Percentiles rank a stretch among this genome's conserved stretches.
Evolutionary conservation across 257 asterid genomes (phyloP).

Genomic region (Scutellaria galericulata): DNA sequence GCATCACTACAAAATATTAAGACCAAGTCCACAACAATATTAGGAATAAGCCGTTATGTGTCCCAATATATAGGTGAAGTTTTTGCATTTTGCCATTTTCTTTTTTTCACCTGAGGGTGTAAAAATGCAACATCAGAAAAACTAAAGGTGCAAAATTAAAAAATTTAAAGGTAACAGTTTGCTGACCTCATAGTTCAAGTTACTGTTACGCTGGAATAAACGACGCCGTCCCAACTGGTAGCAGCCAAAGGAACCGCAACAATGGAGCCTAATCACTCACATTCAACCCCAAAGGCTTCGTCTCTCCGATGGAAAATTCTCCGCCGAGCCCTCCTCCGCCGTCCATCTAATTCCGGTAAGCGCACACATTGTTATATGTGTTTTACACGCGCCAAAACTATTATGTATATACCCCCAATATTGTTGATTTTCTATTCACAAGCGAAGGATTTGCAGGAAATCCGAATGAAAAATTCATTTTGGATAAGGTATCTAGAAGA

Average conservation of each 20-base stretch:
- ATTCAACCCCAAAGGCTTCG: slow-evolving; percentile 47
- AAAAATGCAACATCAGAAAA: not conserved
- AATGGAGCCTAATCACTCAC: slow-evolving; percentile 39
- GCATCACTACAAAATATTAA: no score
- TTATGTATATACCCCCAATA: not conserved
- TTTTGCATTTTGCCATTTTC: no score
- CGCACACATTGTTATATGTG: no score
- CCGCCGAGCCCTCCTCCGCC: slow-evolving; percentile 71
- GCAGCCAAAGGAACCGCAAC: not conserved
- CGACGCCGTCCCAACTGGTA: slow-evolving; percentile 24
- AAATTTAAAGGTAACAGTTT: not conserved
- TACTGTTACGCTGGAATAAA: not conserved
- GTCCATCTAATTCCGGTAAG: slow-evolving; percentile 50
- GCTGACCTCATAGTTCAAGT: slow-evolving; percentile 7
- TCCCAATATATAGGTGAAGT: no score
- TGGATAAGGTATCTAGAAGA: slow-evolving; percentile 66
- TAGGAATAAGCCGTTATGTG: no score
- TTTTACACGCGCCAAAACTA: not conserved
- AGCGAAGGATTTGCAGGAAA: slow-evolving; percentile 48
- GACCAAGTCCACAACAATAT: no score
- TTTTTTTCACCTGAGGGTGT: no score
- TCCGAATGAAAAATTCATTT: slow-evolving; percentile 48
- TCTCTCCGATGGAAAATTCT: slow-evolving; percentile 81
- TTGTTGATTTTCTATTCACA: slow-evolving; percentile 33
- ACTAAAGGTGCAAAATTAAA: not conserved